Evolutionary conservation across 208 protist species (phyloP), one percentile per base, ranked within the genome.

Genomic region (Leishmania major): DNA sequence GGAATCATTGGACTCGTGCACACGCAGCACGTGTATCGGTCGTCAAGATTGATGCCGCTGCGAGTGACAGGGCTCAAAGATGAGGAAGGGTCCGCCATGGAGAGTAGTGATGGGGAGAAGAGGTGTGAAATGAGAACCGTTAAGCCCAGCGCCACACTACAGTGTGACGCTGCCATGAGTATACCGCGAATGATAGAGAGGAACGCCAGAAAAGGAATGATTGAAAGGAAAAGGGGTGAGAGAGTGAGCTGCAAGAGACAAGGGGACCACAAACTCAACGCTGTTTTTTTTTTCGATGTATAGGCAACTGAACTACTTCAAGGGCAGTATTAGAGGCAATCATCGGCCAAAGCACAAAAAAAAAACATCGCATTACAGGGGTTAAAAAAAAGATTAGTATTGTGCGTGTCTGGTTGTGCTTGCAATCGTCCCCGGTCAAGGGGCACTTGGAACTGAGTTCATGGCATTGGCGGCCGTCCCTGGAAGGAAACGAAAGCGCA

Each of bases 1-100:
- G 78, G 69, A 10, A 77, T 51, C 78, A 75, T 81, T 19, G 78
- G 78, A n/a, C 35, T 72, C 2, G 70, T 35, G 40, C 67, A 81
- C 25, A 81, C 25, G 35, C 57, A 70, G 51, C 70, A 76, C 1
- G 76, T 75, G 43, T 70, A 59, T 45, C 43, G 59, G 69, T 76
- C 43, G 59, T 81, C 78, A 43, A 81, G 19, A 47, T 57, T 76
- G 51, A 81, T 6, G 53, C 53, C 40, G 70, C 53, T 69, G 35
- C 67, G 53, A 6, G 78, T 77, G 22, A 75, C 17, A 22, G 47
- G 6, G 15, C 11, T 51, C 2, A 51, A 51, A 64, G 31, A 25
- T n/a, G 51, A 55, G 7, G 13, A 17, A 47, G 59, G 13, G 1
- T 45, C 35, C 60, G 49, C 25, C 66, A 60, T 80, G 45, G 31